These are phyloP conservation scores for Fragilaria crotonensis DNA, from an alignment of 108 stramenopile genomes.

Conservation along the genomic window DNA sequence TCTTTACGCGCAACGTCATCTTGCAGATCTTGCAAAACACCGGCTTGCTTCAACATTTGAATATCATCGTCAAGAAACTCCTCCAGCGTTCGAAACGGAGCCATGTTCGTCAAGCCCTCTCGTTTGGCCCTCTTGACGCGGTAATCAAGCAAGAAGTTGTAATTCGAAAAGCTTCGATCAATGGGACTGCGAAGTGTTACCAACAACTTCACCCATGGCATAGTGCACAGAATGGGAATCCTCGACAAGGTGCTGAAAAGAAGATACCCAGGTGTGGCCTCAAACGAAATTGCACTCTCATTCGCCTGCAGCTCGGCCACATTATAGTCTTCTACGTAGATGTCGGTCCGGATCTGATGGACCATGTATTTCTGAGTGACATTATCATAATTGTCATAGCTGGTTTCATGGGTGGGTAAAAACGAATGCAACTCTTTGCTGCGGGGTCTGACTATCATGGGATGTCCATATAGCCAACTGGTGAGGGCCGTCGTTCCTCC, in stretches of 20 bases:
- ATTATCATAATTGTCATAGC: not conserved
- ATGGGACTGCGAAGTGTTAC: slow-evolving; percentile 67
- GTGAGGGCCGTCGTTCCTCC: slow-evolving; percentile 83
- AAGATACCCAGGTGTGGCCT: slow-evolving; percentile 22
- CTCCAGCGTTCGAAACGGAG: slow-evolving; percentile 7
- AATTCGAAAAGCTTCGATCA: slow-evolving; percentile 56
- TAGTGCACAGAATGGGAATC: slow-evolving; percentile 17
- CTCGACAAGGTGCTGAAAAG: slow-evolving; percentile 9
- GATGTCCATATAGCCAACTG: slow-evolving; percentile 71
- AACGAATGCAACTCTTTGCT: slow-evolving; percentile 71
- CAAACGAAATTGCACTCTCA: not conserved
- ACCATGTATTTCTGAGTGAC: slow-evolving; percentile 1
- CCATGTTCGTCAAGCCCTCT: not conserved
- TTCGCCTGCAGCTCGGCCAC: not conserved
- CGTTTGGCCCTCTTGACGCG: not conserved
- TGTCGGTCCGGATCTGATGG: not conserved
- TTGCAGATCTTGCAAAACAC: not conserved
- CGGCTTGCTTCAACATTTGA: not conserved
- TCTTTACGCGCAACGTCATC: not conserved
- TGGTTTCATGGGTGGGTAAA: not conserved
- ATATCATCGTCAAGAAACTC: slow-evolving; percentile 4
- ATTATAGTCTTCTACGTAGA: not conserved
- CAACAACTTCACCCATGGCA: slow-evolving; percentile 41
- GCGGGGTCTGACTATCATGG: slow-evolving; percentile 45
- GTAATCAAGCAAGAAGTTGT: slow-evolving; percentile 45